phyloP scores from a whole-genome alignment of 1,284 basidiomycete species.

The Marasmius tenuissimus region DNA sequence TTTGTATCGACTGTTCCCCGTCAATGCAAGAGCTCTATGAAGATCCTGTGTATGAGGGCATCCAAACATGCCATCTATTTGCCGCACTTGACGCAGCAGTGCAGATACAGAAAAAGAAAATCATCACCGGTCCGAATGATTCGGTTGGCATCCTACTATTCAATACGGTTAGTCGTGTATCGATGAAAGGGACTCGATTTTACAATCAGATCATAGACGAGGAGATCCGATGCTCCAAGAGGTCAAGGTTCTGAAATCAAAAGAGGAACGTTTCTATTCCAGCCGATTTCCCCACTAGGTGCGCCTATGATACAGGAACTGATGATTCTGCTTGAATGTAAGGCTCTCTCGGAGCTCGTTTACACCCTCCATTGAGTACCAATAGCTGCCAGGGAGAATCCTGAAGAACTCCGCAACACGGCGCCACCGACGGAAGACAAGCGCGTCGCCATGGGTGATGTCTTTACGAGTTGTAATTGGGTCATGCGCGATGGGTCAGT shows the following conservation, averaged over 20 bases:
- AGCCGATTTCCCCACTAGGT: constrained; percentile 75
- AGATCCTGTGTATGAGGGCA: constrained; percentile 59
- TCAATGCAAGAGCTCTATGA: constrained; percentile 82
- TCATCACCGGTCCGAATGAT: constrained; percentile 85
- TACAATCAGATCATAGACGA: constrained; percentile 34
- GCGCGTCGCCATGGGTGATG: constrained; percentile 74
- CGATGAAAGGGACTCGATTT: background rate
- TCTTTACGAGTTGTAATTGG: constrained; percentile 87
- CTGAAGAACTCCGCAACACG: constrained; percentile 48
- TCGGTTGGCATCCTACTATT: constrained; percentile 88
- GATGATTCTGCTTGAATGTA: constrained; percentile 71
- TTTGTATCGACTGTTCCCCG: constrained; percentile 90
- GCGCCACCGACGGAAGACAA: constrained; percentile 62
- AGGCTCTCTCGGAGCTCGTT: constrained; percentile 16
- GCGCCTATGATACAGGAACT: constrained; percentile 80
- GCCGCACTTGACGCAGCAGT: constrained; percentile 80
- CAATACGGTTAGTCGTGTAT: constrained; percentile 75
- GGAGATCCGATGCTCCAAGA: constrained; percentile 44
- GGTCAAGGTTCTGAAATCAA: constrained; percentile 72
- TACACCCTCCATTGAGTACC: background rate
- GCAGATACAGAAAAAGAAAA: constrained; percentile 87
- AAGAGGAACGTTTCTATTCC: constrained; percentile 73
- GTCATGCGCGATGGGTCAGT: constrained; percentile 82
- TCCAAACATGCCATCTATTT: constrained; percentile 64
- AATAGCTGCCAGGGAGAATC: constrained; percentile 59